Evolutionary conservation across 2,329 filamentous ascomycete species (phyloP).

Genomic region (Penicillium sp.): DNA sequence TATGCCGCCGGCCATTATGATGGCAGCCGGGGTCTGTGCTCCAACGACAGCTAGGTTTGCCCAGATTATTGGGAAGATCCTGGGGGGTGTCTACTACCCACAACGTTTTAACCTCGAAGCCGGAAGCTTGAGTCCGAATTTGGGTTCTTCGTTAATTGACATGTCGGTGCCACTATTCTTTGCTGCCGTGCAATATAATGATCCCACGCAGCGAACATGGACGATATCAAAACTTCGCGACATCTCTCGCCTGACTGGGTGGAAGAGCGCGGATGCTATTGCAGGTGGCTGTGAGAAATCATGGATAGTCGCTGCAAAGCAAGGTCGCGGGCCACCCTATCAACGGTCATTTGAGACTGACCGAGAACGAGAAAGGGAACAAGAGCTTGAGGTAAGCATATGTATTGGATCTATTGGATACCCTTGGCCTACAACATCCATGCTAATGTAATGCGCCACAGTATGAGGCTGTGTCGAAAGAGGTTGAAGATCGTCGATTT

Average conservation of each 20-base stretch:
- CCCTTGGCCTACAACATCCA: neutral
- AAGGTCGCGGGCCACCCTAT: slow-evolving; percentile 76
- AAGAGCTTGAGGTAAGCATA: slow-evolving; percentile 14
- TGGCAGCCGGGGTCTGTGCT: slow-evolving; percentile 76
- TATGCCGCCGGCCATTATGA: slow-evolving; percentile 88
- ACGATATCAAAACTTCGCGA: slow-evolving; percentile 70
- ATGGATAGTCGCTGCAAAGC: slow-evolving; percentile 72
- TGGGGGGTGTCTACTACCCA: slow-evolving; percentile 61
- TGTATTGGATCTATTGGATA: neutral
- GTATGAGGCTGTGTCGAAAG: slow-evolving; percentile 20
- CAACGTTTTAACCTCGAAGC: slow-evolving; percentile 36
- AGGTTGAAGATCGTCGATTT: slow-evolving; percentile 48
- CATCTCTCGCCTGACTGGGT: slow-evolving; percentile 77
- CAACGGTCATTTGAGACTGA: slow-evolving; percentile 31
- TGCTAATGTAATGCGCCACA: slow-evolving; percentile 23
- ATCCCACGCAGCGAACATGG: slow-evolving; percentile 72
- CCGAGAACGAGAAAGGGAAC: slow-evolving; percentile 5
- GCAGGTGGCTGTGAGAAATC: slow-evolving; percentile 78
- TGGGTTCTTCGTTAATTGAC: slow-evolving; percentile 80
- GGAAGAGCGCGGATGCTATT: slow-evolving; percentile 78
- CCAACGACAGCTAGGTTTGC: slow-evolving; percentile 68
- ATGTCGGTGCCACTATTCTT: slow-evolving; percentile 81
- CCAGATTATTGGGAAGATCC: slow-evolving; percentile 73
- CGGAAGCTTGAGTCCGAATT: slow-evolving; percentile 66
- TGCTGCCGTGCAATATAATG: slow-evolving; percentile 74